Evolutionary conservation across 805 yeast genomes (phyloP).

Genomic region (Scheffersomyces stipitis): DNA sequence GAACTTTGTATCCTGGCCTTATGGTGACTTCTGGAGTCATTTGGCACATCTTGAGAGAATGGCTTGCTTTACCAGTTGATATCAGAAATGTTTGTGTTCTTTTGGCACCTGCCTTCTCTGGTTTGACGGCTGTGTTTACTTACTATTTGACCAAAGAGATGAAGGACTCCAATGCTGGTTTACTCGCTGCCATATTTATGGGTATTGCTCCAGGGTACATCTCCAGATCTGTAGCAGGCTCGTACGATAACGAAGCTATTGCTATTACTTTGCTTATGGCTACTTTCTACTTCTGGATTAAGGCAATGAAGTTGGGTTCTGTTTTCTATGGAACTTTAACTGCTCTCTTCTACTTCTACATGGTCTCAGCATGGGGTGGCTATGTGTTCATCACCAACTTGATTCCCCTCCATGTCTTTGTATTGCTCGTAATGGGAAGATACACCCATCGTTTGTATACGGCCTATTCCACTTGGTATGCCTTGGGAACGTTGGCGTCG

Average conservation of each 20-base stretch:
- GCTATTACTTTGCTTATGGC: constrained; percentile 95
- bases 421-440: constrained; percentile 90
- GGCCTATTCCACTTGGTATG: constrained; percentile 95
- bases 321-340: constrained; percentile 79
- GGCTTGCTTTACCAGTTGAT: constrained; percentile 79
- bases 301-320: constrained; percentile 88
- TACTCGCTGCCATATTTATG: constrained; percentile 90
- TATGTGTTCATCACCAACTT: constrained; percentile 97
- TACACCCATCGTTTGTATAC: constrained; percentile 80
- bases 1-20: constrained; percentile 95
- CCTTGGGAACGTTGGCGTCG: constrained; percentile 94
- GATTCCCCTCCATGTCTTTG: constrained; percentile 93
- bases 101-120: constrained; percentile 95
- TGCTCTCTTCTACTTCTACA: constrained; percentile 89
- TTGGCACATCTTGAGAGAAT: constrained; percentile 65
- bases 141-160: constrained; percentile 85
- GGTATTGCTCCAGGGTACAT: constrained; percentile 99
- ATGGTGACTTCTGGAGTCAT: constrained; percentile 97
- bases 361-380: constrained; percentile 99
- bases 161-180: constrained; percentile 86
- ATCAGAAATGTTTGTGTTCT: constrained; percentile 94
- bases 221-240: constrained; percentile 97
- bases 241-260: constrained; percentile 98
- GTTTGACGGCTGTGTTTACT: constrained; percentile 86
- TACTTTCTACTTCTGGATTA: constrained; percentile 94